Base-by-base conservation (phyloP, 768 basidiomycete species). In the Suillus ampliporus region DNA sequence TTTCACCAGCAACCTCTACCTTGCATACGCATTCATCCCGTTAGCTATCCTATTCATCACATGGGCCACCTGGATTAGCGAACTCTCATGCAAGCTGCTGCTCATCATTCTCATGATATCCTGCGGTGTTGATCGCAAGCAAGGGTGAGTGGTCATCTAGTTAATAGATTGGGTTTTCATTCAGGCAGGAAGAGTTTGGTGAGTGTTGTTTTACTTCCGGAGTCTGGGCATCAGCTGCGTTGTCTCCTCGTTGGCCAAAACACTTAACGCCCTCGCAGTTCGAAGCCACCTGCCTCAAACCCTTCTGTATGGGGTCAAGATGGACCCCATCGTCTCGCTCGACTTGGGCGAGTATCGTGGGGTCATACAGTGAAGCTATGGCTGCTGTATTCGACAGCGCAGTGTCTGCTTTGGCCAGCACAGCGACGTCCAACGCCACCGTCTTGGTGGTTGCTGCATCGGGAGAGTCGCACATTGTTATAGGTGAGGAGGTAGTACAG, bases 261-360 rank as follows among this genome's bases (percentile, higher is more conserved):
- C 6, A 31, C 6, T 31, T 31, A 6, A 21, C 28, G n/a, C 8
- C 4, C 23, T 46, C 40, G 14, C 71, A 91, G 88, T 98, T 98
- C 72, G 97, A 99, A 77, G 91, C 94, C 1, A 91, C 92, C 21
- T 91, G 97, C 44, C 85, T 99, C 92, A 99, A 74, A 86, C 97
- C 60, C 87, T 99, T 44, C 82, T 99, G 0, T 94, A 97, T 72
- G 95, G 95, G 43, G 80, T 97, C 71, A 97, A 97, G 79, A 98
- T 99, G 96, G 95, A 97, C 72, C 97, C 97, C 0, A 85, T 98
- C 7, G 92, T 95, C 26, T 97, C 95, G 7, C 77, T 99, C 58
- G 92, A 99, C 80, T 64, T 23, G 46, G 46, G 19, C 9, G 13
- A 47, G 21, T 47, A 14, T 47, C 23, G 50, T 76, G 40, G 74